Evolutionary conservation across 2,329 filamentous ascomycete species (phyloP).

Genomic region (Lasiodiplodia citricola): DNA sequence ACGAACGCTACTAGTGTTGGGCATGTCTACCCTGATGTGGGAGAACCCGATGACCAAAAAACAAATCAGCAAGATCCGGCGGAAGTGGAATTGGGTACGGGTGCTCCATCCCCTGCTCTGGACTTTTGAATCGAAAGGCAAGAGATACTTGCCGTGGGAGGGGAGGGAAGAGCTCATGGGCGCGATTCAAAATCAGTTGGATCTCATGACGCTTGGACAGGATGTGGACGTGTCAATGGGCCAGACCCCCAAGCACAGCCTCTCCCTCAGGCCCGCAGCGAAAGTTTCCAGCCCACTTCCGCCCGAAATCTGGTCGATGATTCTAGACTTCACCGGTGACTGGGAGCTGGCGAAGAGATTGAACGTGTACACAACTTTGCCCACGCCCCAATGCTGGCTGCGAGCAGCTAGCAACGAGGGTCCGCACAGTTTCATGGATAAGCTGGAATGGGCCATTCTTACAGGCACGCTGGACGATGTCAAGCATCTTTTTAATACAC

Average conservation of each 20-base stretch:
- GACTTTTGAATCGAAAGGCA: slow-evolving; percentile 67
- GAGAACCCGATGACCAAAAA: slow-evolving; percentile 87
- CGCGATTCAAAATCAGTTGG: slow-evolving; percentile 77
- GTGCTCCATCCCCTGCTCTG: slow-evolving; percentile 80
- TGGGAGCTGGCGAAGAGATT: slow-evolving; percentile 89
- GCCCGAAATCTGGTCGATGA: slow-evolving; percentile 86
- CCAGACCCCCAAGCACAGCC: slow-evolving; percentile 37
- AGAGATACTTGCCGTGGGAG: slow-evolving; percentile 58
- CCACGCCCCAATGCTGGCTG: slow-evolving; percentile 75
- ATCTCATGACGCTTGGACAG: slow-evolving; percentile 74
- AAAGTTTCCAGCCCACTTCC: slow-evolving; percentile 60
- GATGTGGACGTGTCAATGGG: slow-evolving; percentile 63
- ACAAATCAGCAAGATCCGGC: slow-evolving; percentile 80
- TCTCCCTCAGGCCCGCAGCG: slow-evolving; percentile 3
- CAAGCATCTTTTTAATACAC: slow-evolving; percentile 71
- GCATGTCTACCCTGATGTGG: slow-evolving; percentile 90
- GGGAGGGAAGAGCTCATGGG: slow-evolving; percentile 71
- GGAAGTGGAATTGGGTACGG: slow-evolving; percentile 86
- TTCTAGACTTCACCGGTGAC: slow-evolving; percentile 82
- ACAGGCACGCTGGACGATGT: slow-evolving; percentile 73
- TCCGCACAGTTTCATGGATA: slow-evolving; percentile 73
- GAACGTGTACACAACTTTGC: slow-evolving; percentile 78
- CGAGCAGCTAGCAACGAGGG: slow-evolving; percentile 67
- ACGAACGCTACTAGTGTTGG: slow-evolving; percentile 81
- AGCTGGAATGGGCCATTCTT: slow-evolving; percentile 84